These are phyloP conservation scores for Anthracocystis walkeri DNA, from an alignment of 1,284 basidiomycete species.

Conservation along the genomic window DNA sequence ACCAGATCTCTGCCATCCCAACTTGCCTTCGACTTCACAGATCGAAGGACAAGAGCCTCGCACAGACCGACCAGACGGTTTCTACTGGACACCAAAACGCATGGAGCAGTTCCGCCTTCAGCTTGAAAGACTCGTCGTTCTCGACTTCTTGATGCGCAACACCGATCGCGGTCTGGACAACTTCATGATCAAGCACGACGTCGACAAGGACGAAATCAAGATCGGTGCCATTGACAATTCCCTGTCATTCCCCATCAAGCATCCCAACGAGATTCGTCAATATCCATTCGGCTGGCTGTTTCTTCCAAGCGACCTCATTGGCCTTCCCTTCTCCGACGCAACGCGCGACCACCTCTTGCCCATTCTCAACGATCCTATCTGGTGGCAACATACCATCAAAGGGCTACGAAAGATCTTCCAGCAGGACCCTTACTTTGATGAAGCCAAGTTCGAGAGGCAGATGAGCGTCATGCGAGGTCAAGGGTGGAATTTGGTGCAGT, in stretches of 20 bases:
- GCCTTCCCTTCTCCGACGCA: conserved; percentile 77
- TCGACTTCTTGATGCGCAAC: conserved; percentile 89
- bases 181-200: conserved; percentile 72
- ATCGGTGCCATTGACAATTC: conserved; percentile 90
- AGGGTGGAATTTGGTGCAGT: conserved; percentile 88
- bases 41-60: not conserved
- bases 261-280: conserved; percentile 87
- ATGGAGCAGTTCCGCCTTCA: conserved; percentile 86
- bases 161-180: conserved; percentile 73
- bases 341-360: conserved; percentile 86
- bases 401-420: conserved; percentile 82
- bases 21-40: conserved; percentile 71
- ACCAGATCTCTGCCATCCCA: conserved; percentile 60
- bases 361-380: conserved; percentile 81
- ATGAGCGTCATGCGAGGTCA: conserved; percentile 91
- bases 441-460: conserved; percentile 76
- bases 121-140: conserved; percentile 78
- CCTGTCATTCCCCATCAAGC: conserved; percentile 79
- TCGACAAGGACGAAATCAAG: conserved; percentile 80
- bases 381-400: conserved; percentile 89
- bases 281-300: conserved; percentile 90
- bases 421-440: conserved; percentile 78
- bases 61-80: conserved; percentile 66
- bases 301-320: conserved; percentile 83
- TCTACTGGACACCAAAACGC: conserved; percentile 82